phyloP scores from a whole-genome alignment of 1,139 yeast genomes.

The Saccharomyces hybrid region DNA sequence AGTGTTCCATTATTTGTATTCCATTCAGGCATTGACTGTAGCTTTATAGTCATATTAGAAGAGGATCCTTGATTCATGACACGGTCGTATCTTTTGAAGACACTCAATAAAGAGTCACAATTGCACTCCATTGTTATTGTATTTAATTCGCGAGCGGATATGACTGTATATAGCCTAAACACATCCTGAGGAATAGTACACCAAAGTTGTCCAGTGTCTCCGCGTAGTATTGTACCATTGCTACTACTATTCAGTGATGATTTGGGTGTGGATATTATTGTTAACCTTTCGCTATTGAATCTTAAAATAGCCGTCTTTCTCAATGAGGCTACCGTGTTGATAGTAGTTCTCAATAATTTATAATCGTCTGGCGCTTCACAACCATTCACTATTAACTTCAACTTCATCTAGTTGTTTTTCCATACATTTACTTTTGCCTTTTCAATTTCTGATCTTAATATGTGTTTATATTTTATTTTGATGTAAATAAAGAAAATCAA shows the following conservation, averaged over 20 bases:
- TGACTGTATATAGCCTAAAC: conserved; percentile 22
- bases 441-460: neutral
- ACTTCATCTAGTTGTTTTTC: conserved; percentile 17
- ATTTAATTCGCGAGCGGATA: conserved; percentile 23
- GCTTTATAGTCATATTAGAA: conserved; percentile 24
- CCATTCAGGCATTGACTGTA: conserved; percentile 27
- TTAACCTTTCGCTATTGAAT: conserved; percentile 25
- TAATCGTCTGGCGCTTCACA: conserved; percentile 27
- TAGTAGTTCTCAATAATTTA: conserved; percentile 26
- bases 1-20: conserved; percentile 6
- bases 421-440: neutral
- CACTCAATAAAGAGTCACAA: conserved; percentile 26
- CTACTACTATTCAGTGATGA: conserved; percentile 7
- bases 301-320: conserved; percentile 28
- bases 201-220: conserved; percentile 30
- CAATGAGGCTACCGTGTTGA: conserved; percentile 27
- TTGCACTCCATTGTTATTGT: conserved; percentile 29
- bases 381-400: conserved; percentile 25
- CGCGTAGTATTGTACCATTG: conserved; percentile 15
- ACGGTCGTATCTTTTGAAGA: conserved; percentile 26
- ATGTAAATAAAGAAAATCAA: neutral
- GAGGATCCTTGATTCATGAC: conserved; percentile 24
- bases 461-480: neutral
- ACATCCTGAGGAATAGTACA: conserved; percentile 30
- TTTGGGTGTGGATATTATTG: conserved; percentile 28